These are phyloP conservation scores for Kondoa malvinella DNA, from an alignment of 768 basidiomycete species.

Conservation along the genomic window DNA sequence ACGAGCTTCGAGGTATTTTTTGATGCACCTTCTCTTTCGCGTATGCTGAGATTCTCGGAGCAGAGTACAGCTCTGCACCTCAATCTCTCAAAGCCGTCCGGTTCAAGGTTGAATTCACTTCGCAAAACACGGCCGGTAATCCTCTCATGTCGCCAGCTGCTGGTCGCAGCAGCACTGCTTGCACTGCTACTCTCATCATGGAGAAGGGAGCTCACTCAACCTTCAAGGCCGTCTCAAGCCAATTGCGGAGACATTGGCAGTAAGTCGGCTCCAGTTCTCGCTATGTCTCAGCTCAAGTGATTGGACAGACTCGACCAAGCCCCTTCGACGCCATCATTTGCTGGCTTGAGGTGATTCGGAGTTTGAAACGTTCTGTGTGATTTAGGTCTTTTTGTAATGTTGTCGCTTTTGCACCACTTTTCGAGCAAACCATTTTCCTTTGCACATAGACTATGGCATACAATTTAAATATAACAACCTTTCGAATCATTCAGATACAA, in stretches of 20 bases:
- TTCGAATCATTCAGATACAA: no score
- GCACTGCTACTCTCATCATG: slow-evolving; percentile 47
- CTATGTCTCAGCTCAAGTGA: background rate
- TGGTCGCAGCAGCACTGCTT: background rate
- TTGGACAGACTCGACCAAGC: background rate
- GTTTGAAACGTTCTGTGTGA: no score
- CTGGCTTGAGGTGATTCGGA: no score
- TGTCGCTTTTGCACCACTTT: no score
- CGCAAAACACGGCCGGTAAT: slow-evolving; percentile 22
- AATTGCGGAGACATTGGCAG: slow-evolving; percentile 55
- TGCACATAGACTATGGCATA: no score
- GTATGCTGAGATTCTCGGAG: slow-evolving; percentile 35
- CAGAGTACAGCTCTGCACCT: slow-evolving; percentile 34
- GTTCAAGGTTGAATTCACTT: slow-evolving; percentile 63
- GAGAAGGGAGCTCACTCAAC: slow-evolving; percentile 75
- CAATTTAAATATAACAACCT: no score
- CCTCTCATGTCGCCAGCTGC: slow-evolving; percentile 4
- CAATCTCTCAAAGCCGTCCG: slow-evolving; percentile 46
- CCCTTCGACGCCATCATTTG: background rate
- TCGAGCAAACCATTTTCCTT: no score
- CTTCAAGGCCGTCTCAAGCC: slow-evolving; percentile 56
- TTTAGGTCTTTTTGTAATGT: no score
- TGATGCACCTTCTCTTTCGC: background rate
- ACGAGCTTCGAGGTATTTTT: slow-evolving; percentile 42
- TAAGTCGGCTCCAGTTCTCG: slow-evolving; percentile 17